Base-by-base conservation (phyloP, 139 green algal genomes). In the Picochlorum sp. region DNA sequence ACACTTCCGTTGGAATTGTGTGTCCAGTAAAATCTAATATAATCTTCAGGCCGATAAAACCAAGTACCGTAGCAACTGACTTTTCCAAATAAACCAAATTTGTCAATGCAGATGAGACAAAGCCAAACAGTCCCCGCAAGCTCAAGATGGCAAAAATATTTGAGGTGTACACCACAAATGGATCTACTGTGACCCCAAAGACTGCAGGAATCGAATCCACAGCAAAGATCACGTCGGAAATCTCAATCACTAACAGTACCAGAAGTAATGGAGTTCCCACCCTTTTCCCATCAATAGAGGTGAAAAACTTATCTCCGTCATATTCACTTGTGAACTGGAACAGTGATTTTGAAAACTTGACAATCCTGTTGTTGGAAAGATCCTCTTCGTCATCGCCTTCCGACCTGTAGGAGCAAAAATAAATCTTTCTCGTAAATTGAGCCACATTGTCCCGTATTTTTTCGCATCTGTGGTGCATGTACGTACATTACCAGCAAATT, bases 111-210 rank as follows among this genome's bases (percentile, higher is more conserved):
- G 61, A 70, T 4, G 73, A 58, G 10, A 88, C 82, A 66, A 88
- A 84, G 37, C 38, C 38, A 64, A 95, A 97, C 14, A 97, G 71
- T 2, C 81, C 76, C 28, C 90, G 75, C 24, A 97, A 69, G 18
- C 62, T 83, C 4, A 92, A 57, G 65, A 97, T 95, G 5, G 90
- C 90, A 76, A 90, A 92, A 31, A 98, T 88, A 85, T 98, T 98
- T 57, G 80, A 92, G 4, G 85, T 88, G 75, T 95, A 98, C 1
- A 98, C 84, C 67, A 98, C 95, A 78, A 98, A 96, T 8, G 92
- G 92, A 83, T 98, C 93, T 2, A 88, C 65, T 9, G 90, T 96
- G 21, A 97, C 83, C 38, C 89, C 90, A 83, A 97, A 97, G 16
- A 97, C 85, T 24, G 86, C 86, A 2, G 86, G 89, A 18, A 96